Percentiles rank a stretch among this genome's conserved stretches.
Conservation (phyloP, 768 basidiomycete genomes). For the Suillus decipiens region DNA sequence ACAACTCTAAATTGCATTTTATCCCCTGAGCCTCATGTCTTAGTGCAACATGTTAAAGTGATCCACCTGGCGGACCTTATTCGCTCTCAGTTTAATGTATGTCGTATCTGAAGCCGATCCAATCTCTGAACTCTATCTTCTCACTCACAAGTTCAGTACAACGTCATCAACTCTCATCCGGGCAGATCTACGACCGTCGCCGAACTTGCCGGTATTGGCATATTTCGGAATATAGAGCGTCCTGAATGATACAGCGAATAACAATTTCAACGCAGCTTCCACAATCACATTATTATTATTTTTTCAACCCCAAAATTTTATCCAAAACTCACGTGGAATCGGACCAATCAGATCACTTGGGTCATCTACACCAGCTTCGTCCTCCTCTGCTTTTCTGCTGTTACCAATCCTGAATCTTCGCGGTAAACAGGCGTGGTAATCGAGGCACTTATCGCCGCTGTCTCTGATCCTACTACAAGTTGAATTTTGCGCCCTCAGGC, state of each 20-base stretch:
- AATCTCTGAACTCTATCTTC: conserved; percentile 8
- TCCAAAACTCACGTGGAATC: conserved; percentile 7
- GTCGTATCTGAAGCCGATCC: conserved; percentile 6
- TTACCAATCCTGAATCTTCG: conserved; percentile 26
- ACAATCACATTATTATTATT: too few species aligned
- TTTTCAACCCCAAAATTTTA: conserved; percentile 6
- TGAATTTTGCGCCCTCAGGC: too few species aligned
- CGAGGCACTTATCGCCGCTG: conserved; percentile 22
- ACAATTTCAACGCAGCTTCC: conserved; percentile 3
- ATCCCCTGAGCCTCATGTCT: not conserved
- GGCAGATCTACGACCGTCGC: not conserved
- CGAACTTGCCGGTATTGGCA: not conserved
- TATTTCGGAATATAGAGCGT: conserved; percentile 4
- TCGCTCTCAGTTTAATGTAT: conserved; percentile 6
- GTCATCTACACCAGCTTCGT: conserved; percentile 14
- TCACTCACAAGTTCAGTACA: not conserved
- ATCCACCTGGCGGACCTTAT: conserved; percentile 8
- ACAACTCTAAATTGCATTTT: too few species aligned
- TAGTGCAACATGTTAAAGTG: not conserved
- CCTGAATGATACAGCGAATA: conserved; percentile 6
- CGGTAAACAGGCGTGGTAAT: conserved; percentile 18
- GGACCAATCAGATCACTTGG: conserved; percentile 7
- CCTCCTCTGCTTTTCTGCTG: conserved; percentile 24
- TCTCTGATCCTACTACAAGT: too few species aligned
- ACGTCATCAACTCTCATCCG: conserved; percentile 7